These are phyloP conservation scores for Diddensiella santjacobensis DNA, from an alignment of 805 yeast species.

Conservation along the genomic window DNA sequence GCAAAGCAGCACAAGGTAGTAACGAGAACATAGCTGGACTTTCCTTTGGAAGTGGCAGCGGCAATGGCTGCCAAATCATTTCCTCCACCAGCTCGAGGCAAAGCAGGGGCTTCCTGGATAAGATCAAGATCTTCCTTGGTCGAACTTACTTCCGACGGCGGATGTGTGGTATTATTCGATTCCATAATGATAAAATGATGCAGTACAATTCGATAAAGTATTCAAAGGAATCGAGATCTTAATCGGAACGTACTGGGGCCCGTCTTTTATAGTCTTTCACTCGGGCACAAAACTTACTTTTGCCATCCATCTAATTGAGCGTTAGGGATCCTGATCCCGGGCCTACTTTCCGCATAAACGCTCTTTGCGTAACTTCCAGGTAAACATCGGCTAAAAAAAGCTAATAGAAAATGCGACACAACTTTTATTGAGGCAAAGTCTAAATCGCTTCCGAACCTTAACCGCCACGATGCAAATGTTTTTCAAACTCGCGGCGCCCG, in stretches of 20 bases:
- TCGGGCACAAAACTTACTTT: no score
- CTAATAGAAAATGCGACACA: no score
- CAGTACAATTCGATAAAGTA: neutral
- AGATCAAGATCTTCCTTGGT: slow-evolving; percentile 3
- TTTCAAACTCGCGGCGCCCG: no score
- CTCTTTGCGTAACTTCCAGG: no score
- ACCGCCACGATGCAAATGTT: no score
- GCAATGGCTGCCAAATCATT: neutral
- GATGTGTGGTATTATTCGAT: neutral
- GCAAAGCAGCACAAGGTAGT: slow-evolving; percentile 45
- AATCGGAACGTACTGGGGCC: neutral
- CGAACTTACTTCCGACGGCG: slow-evolving; percentile 1
- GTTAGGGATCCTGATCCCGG: no score
- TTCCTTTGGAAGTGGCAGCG: slow-evolving; percentile 2
- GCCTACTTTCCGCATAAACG: no score
- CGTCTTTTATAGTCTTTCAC: no score
- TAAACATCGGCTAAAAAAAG: no score
- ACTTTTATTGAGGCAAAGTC: no score
- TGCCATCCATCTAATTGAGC: no score
- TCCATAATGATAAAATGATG: neutral
- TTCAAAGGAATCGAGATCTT: neutral
- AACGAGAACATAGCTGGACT: slow-evolving; percentile 13
- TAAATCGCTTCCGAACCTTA: no score
- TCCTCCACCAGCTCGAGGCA: neutral
- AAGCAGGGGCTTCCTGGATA: neutral